Evolutionary conservation across 495 filamentous ascomycete species (phyloP).

Genomic region (Penicillium alfredii): DNA sequence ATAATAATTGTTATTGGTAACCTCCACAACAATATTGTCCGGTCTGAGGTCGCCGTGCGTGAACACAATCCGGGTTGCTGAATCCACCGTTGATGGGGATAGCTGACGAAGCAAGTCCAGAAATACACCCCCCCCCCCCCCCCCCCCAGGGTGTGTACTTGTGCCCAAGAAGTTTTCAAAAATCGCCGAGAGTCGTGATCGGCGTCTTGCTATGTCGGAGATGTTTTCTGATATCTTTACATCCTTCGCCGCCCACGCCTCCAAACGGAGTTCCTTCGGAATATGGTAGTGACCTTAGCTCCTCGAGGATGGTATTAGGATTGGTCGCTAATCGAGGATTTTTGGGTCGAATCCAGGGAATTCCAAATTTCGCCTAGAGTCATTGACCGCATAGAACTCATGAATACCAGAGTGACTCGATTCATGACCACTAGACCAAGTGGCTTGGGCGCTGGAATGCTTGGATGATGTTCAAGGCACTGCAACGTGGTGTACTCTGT

Average conservation of each 20-base stretch:
- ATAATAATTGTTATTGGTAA: conserved; percentile 22
- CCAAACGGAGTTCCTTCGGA: conserved; percentile 11
- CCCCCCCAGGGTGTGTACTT: conserved; percentile 12
- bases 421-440: no score
- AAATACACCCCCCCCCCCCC: conserved; percentile 14
- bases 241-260: conserved; percentile 22
- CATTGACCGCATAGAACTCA: background rate
- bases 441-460: no score
- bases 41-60: conserved; percentile 43
- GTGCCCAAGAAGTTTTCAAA: conserved; percentile 29
- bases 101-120: conserved; percentile 21
- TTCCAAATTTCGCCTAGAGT: background rate
- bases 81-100: no score
- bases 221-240: conserved; percentile 20
- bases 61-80: conserved; percentile 18
- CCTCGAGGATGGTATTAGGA: conserved; percentile 7
- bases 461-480: no score
- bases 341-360: conserved; percentile 1
- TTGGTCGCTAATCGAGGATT: conserved; percentile 6
- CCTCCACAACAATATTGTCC: conserved; percentile 39
- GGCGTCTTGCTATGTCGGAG: conserved; percentile 12
- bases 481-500: no score
- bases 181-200: conserved; percentile 18
- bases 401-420: no score
- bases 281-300: conserved; percentile 16